These are phyloP conservation scores for Jaltomata sinuosa DNA, from an alignment of 257 asterid genomes.

Conservation along the genomic window DNA sequence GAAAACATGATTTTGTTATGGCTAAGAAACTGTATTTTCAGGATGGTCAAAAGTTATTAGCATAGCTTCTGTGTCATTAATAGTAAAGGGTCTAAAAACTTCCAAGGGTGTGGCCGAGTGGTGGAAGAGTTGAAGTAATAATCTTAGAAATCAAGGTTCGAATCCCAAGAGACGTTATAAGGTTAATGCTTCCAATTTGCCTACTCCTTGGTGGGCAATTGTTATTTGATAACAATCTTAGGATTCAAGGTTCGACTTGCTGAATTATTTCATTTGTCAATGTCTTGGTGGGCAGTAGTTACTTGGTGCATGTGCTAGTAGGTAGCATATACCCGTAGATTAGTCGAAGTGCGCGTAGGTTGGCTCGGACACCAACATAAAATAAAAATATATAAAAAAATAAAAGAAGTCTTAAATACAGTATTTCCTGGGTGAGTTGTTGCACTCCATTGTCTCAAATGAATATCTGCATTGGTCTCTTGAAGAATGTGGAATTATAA, in stretches of 20 bases:
- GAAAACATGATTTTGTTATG: background rate
- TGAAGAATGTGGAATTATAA: background rate
- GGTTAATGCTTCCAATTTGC: background rate
- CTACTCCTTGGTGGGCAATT: background rate
- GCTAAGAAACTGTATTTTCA: background rate
- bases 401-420: background rate
- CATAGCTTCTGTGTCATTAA: background rate
- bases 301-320: background rate
- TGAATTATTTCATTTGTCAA: background rate
- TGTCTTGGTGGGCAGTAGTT: background rate
- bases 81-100: background rate
- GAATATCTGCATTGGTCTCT: background rate
- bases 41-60: background rate
- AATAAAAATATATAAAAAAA: background rate
- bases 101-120: background rate
- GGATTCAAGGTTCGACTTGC: background rate
- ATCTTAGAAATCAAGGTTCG: background rate
- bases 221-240: background rate
- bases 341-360: background rate
- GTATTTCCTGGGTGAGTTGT: background rate
- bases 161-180: background rate
- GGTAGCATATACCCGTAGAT: background rate
- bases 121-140: background rate
- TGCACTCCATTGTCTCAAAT: background rate
- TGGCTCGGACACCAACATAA: background rate